phyloP scores from a whole-genome alignment of 2,329 filamentous ascomycete genomes.

The Apiospora pterosperma region DNA sequence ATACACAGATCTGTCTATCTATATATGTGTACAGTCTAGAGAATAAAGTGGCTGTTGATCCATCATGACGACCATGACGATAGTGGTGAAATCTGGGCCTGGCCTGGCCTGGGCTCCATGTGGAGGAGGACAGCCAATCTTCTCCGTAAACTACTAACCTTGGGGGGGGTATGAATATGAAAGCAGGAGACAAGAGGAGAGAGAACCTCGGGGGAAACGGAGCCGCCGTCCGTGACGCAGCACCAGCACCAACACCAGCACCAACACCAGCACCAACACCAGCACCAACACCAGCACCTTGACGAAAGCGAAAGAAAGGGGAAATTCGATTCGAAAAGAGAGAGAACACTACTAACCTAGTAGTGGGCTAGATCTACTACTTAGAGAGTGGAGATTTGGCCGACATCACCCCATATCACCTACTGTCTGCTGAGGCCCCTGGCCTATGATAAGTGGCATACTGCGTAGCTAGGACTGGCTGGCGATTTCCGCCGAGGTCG shows the following conservation, averaged over 20 bases:
- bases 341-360: too few relatives aligned
- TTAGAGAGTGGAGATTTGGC: background rate
- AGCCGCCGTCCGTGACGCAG: background rate
- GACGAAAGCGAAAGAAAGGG: background rate
- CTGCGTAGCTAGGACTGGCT: too few relatives aligned
- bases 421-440: too few relatives aligned
- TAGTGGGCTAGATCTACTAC: background rate
- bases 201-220: background rate
- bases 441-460: too few relatives aligned
- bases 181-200: background rate
- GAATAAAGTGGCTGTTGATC: background rate
- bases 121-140: too few relatives aligned
- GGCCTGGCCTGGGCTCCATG: background rate
- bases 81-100: background rate
- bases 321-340: background rate
- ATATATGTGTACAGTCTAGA: background rate
- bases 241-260: background rate
- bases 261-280: background rate
- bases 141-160: background rate
- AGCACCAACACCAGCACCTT: background rate
- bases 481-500: background rate
- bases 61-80: background rate
- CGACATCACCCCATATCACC: background rate
- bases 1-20: background rate
- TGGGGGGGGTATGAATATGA: background rate